Evolutionary conservation across 495 filamentous ascomycete genomes (phyloP).

Genomic region (Xylaria sp.): DNA sequence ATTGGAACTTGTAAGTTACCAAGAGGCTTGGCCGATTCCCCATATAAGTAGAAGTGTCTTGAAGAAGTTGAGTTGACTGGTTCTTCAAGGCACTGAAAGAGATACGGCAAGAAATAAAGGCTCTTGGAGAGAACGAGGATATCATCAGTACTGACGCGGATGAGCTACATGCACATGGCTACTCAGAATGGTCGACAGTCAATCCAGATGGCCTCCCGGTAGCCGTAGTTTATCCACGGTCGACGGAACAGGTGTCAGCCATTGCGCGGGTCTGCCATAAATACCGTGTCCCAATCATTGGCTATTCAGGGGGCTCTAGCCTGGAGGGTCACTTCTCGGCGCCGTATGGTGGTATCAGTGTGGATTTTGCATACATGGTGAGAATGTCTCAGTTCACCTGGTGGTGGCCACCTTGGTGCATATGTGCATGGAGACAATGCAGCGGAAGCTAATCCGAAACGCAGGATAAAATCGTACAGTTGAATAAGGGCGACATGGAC

Average conservation of each 20-base stretch:
- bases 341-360: slow-evolving; percentile 82
- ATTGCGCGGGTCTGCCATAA: slow-evolving; percentile 84
- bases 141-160: slow-evolving; percentile 84
- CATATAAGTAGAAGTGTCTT: not conserved
- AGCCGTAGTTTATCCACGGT: slow-evolving; percentile 80
- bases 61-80: slow-evolving; percentile 31
- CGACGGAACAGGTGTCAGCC: slow-evolving; percentile 78
- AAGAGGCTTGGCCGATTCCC: not conserved
- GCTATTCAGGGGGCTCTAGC: slow-evolving; percentile 86
- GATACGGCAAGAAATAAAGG: slow-evolving; percentile 60
- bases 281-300: slow-evolving; percentile 84
- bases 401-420: not conserved
- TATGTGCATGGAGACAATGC: not conserved
- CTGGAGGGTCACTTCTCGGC: slow-evolving; percentile 90
- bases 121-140: slow-evolving; percentile 61
- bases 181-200: slow-evolving; percentile 86
- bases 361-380: slow-evolving; percentile 85
- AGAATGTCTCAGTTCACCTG: not conserved
- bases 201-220: slow-evolving; percentile 80
- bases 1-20: slow-evolving; percentile 56
- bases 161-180: slow-evolving; percentile 80
- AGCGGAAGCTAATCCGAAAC: not conserved
- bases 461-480: slow-evolving; percentile 70
- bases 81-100: slow-evolving; percentile 66
- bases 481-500: slow-evolving; percentile 90